These are phyloP conservation scores for Stentor coeruleus DNA, from an alignment of 73 alveolate genomes.

Conservation along the genomic window DNA sequence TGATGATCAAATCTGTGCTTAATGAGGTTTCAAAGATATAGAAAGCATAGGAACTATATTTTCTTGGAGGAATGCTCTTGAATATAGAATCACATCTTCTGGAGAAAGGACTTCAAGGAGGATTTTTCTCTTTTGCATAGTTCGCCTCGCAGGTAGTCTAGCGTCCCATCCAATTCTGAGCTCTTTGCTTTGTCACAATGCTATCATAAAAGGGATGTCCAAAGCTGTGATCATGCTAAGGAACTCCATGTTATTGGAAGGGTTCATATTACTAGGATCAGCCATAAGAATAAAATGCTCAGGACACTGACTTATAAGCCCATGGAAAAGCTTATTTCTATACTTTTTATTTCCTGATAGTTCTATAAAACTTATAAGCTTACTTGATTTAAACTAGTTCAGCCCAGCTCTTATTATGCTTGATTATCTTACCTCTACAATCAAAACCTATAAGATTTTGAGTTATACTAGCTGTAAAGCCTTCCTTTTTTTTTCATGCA, in stretches of 20 bases:
- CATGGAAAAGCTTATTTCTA: not conserved
- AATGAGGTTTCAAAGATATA: not conserved
- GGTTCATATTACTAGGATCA: not conserved
- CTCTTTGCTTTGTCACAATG: not conserved
- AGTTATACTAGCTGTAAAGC: not conserved
- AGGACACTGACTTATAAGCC: slow-evolving; percentile 15
- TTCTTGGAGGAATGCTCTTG: not conserved
- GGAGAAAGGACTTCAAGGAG: not conserved
- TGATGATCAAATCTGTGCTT: not conserved
- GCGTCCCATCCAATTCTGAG: not conserved
- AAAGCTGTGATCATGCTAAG: slow-evolving; percentile 20
- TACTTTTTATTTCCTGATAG: slow-evolving; percentile 14
- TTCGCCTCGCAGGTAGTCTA: not conserved
- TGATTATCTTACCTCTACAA: not conserved
- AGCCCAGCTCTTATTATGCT: not conserved
- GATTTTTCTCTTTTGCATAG: not conserved
- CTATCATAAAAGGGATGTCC: not conserved
- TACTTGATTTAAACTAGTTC: not conserved
- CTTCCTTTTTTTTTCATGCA: slow-evolving; percentile 22
- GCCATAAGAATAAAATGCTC: not conserved
- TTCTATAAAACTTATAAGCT: slow-evolving; percentile 20
- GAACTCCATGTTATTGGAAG: not conserved
- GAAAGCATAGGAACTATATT: slow-evolving; percentile 19
- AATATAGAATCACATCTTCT: slow-evolving; percentile 19
- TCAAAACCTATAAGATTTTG: not conserved